Base-by-base conservation (phyloP, 768 basidiomycete species). In the Peribolospora baueri region DNA sequence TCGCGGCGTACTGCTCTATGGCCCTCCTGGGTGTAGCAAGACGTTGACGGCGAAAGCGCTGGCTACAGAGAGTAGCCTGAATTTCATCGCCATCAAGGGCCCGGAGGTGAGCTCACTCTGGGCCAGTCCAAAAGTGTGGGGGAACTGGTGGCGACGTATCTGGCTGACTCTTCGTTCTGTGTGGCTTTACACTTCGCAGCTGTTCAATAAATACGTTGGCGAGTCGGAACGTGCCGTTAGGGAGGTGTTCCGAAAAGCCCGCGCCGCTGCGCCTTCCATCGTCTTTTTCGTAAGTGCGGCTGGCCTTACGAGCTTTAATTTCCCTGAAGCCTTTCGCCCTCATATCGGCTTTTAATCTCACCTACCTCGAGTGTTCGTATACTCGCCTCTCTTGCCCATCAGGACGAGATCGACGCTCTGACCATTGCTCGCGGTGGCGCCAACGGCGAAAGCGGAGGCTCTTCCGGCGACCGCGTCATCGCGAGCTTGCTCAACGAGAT, bases 401-500 rank as follows among this genome's bases (percentile, higher is more conserved):
- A 95, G 91, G 93, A 98, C 64, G 93, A 98, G 66, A 84, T 98
- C 53, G 93, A 98, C 63, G 88, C 90, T 0, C 74, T 98, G 1
- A 90, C 84, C 2, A 77, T 78, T 0, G 79, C 85, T 0, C 76
- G 93, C 41, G 72, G 73, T 0, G 64, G 70, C 0, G 74, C 75
- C 3, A 76, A 77, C 48, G 65, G 64, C 5, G 78, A 78, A 46
- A 66, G 70, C 5, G 68, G 70, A 1, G 73, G 75, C 0, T 73
- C 78, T 0, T 57, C 59, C 5, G 82, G 87, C 61, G 82, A 85
- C 61, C 88, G 93, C 6, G 86, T 95, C 9, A 73, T 98, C 6
- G 90, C 90, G 2, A 91, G 80, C 57, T 72, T 98, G 9, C 66
- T 98, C 55, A 97, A 91, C 64, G 93, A 98, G 65, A 97, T 97